Evolutionary conservation across 371 early-diverging fungal genomes (phyloP), one percentile per base, ranked within the genome.

Genomic region (Nematocida sp.): DNA sequence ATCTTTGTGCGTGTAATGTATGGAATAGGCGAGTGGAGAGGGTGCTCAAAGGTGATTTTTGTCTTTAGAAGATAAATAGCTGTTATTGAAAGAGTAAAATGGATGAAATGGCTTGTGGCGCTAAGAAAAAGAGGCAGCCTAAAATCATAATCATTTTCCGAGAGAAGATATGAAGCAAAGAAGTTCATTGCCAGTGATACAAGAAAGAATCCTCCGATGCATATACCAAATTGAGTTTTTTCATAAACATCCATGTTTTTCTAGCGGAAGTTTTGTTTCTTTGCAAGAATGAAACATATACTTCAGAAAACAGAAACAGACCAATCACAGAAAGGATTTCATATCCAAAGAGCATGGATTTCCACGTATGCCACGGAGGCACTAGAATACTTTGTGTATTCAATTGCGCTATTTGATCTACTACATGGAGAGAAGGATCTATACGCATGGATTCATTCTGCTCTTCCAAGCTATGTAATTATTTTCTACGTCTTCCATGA

Each of bases 41-140:
- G 26, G 9, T 47, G 59, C 30, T 51, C 51, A 20, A 23, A 59
- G 16, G 54, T 23, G 23, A 47, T 78, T 16, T 55, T 60, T 13
- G 53, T 54, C 47, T 66, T 61, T 33, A 75, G 30, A 18, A 76
- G 42, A 18, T 33, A 40, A 13, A 66, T 76, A 3, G 33, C 18
- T 26, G 61, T 20, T 11, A 45, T 28, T n/a, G 80, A 50, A 16
- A 80, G 57, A 13, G 78, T 25, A 64, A 79, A 83, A 39, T 84
- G 84, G n/a, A 68, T 59, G 20, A 84, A 40, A 45, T 84, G 78
- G 36, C 78, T 77, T 9, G 65, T 4, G 3, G 79, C 68, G 9
- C 77, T 49, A 26, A 79, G 78, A 61, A 84, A 80, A 11, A 84
- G 33, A n/a, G 84, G 84, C 79, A 79, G 82, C 42, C 76, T 69